Conservation (phyloP, 2,329 filamentous ascomycete species). For the Fusarium camptoceras region DNA sequence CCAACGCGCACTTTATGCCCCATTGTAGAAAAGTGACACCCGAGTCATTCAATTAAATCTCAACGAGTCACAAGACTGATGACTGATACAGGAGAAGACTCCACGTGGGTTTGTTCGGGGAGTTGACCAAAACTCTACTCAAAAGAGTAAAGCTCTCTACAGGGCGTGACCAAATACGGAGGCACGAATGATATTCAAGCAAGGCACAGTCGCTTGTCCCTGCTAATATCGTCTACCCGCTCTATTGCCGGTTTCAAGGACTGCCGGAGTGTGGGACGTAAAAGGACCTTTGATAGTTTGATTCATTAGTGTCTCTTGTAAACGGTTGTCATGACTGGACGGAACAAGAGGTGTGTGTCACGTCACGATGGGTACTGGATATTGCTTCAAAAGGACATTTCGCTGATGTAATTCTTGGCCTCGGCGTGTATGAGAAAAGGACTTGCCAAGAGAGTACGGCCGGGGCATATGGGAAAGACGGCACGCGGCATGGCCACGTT, state of each 20-base stretch:
- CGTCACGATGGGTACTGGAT: neutral
- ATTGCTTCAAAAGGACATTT: conserved; percentile 3
- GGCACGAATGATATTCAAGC: conserved; percentile 18
- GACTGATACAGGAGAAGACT: conserved; percentile 4
- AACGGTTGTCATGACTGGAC: neutral
- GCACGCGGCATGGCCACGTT: conserved; percentile 37
- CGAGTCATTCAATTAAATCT: neutral
- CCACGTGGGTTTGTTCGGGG: conserved; percentile 31
- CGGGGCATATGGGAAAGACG: conserved; percentile 41
- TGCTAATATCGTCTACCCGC: neutral
- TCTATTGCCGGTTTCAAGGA: conserved; percentile 18
- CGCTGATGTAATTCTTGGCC: conserved; percentile 23
- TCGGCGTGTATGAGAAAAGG: conserved; percentile 8
- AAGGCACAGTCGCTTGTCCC: neutral
- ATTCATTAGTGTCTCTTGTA: neutral
- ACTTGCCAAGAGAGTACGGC: conserved; percentile 40
- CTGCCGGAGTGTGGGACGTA: conserved; percentile 7
- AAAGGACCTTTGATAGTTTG: neutral
- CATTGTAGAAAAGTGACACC: neutral
- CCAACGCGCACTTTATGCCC: neutral
- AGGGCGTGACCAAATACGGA: conserved; percentile 16
- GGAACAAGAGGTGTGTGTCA: neutral
- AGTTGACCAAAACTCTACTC: conserved; percentile 18
- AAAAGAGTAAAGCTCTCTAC: conserved; percentile 19
- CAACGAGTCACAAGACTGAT: neutral